Evolutionary conservation across 495 filamentous ascomycete species (phyloP), one percentile per base, ranked within the genome.

Genomic region (Aspergillus cristatus): DNA sequence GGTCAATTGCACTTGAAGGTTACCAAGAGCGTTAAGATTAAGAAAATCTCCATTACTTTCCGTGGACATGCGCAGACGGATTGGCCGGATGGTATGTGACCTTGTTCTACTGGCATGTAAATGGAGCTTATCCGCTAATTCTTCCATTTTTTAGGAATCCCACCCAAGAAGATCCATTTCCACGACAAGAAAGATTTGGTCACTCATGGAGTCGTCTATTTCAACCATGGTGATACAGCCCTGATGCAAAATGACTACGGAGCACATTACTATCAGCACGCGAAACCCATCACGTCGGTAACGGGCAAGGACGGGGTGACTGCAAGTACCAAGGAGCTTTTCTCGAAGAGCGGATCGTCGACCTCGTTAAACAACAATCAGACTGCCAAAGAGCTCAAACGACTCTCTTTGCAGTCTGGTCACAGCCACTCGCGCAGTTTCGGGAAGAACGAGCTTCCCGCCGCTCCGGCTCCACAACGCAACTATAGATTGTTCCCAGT

Each of bases 1-100:
- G 91, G 91, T 6, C 87, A 79, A 53, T 61, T 98, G 38, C 78
- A 84, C 54, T 55, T 98, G 35, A 80, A 80, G 43, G 73, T 96
- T 7, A 82, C 81, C 28, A 98, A 97, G 60, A 82, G 79, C 48
- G 79, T 86, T 28, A 98, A 98, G 66, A 82, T 98, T 42, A 96
- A 94, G 68, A 80, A 87, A n/a, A 75, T 98, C 18, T 85, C 83
- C 4, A 65, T 98, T 34, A 84, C 81, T 46, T 89, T 98, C 48
- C 73, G 78, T 18, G 91, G 90, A 13, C 82, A 81, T 53, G 82
- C 87, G 2, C 78, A 82, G 44, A 98, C 91, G 0, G 87, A 94
- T 53, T 98, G 91, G 91, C 91, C 93, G 14, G 91, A 98, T 69
- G 91, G 82, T 84, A 62, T 16, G 57, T 34, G 34, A 13, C 32